Evolutionary conservation across 2,329 filamentous ascomycete genomes (phyloP).

Genomic region (Pestalotiopsis sp.): DNA sequence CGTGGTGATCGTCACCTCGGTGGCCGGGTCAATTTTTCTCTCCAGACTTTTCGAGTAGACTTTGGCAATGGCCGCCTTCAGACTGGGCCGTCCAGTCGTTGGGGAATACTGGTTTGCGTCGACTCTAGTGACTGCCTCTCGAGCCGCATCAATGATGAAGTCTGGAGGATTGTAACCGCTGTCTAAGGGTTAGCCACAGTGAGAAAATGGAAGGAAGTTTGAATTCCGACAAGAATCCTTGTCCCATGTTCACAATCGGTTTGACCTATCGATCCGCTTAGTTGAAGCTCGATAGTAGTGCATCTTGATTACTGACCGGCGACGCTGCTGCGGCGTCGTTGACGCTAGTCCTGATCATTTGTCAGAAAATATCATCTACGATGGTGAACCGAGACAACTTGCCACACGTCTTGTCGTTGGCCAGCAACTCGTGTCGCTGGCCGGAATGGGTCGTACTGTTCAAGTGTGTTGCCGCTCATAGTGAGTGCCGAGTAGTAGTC

Average conservation of each 20-base stretch:
- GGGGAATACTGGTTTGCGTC: conserved; percentile 3
- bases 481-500: too few species aligned
- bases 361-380: not conserved
- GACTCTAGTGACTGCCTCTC: not conserved
- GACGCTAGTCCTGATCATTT: conserved; percentile 58
- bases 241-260: conserved; percentile 3
- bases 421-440: conserved; percentile 52
- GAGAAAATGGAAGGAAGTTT: too few species aligned
- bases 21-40: not conserved
- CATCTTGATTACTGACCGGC: conserved; percentile 42
- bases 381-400: conserved; percentile 21
- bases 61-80: not conserved
- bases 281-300: not conserved
- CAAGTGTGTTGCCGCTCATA: too few species aligned
- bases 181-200: not conserved
- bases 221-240: not conserved
- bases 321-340: conserved; percentile 67
- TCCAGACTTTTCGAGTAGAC: not conserved
- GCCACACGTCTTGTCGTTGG: conserved; percentile 57
- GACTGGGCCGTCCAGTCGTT: not conserved
- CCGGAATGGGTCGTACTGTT: conserved; percentile 9
- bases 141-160: not conserved
- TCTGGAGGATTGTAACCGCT: conserved; percentile 4
- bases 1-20: not conserved
- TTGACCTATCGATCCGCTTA: not conserved